Evolutionary conservation across 257 asterid genomes (phyloP).

Genomic region (Forsythia suspensa): DNA sequence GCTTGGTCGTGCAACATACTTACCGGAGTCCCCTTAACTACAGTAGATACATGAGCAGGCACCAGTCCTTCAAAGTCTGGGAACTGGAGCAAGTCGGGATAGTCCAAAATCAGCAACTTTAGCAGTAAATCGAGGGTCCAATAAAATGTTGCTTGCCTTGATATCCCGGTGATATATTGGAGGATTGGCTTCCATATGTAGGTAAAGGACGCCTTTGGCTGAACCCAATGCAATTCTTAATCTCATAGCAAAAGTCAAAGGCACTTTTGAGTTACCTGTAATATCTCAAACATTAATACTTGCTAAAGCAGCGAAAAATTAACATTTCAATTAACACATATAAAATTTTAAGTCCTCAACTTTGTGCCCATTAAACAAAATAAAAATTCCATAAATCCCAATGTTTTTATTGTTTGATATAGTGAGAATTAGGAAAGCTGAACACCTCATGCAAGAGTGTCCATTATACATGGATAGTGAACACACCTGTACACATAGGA

Average conservation of each 20-base stretch:
- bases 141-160: conserved; percentile 85
- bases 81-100: conserved; percentile 84
- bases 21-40: conserved; percentile 99
- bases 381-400: not conserved
- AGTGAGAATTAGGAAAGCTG: not conserved
- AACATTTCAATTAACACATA: not conserved
- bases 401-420: not conserved
- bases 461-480: not conserved
- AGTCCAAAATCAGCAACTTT: conserved; percentile 98
- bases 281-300: conserved; percentile 10
- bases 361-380: not conserved
- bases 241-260: conserved; percentile 66
- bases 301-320: not conserved
- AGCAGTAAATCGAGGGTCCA: conserved; percentile 71
- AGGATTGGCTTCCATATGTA: conserved; percentile 96
- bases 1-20: conserved; percentile 25
- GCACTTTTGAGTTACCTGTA: conserved; percentile 65
- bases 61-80: conserved; percentile 73
- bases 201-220: conserved; percentile 90
- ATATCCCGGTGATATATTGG: conserved; percentile 97
- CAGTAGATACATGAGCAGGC: conserved; percentile 87
- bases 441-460: not conserved
- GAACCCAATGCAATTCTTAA: conserved; percentile 75
- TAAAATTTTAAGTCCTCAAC: not conserved
- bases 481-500: not conserved